Evolutionary conservation across 208 protist species (phyloP).

Genomic region (Acanthamoeba sp.): DNA sequence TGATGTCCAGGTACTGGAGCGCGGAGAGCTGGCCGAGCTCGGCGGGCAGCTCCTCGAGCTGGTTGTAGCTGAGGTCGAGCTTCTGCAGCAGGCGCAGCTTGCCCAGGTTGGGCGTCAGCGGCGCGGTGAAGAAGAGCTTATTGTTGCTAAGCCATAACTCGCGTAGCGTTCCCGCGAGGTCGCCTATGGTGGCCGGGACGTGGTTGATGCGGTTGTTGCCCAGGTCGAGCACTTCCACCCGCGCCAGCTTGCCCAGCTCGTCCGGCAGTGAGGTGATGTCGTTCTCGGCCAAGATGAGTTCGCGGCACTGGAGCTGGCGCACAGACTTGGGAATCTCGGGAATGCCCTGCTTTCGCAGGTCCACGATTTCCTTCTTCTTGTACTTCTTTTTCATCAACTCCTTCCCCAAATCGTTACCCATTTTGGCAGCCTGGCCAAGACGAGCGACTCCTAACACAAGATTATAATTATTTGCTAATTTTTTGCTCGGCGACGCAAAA

Average conservation of each 20-base stretch:
- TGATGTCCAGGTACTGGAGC: constrained; percentile 83
- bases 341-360: constrained; percentile 82
- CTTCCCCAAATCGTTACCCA: constrained; percentile 73
- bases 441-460: too few species aligned
- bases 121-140: constrained; percentile 85
- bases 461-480: background rate
- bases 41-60: constrained; percentile 82
- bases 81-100: constrained; percentile 77
- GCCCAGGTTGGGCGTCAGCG: constrained; percentile 81
- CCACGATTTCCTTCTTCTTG: constrained; percentile 82
- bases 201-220: constrained; percentile 83
- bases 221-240: constrained; percentile 81
- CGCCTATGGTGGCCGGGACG: constrained; percentile 78
- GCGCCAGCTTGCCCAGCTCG: constrained; percentile 83
- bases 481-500: background rate
- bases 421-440: too few species aligned
- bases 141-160: constrained; percentile 81
- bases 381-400: constrained; percentile 82
- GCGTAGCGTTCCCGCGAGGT: constrained; percentile 75
- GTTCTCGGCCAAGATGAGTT: constrained; percentile 84
- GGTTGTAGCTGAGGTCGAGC: constrained; percentile 82
- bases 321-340: constrained; percentile 81
- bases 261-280: constrained; percentile 83
- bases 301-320: constrained; percentile 79
- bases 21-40: constrained; percentile 70